phyloP scores from a whole-genome alignment of 805 yeast species.

The Ascoidea rubescens region DNA sequence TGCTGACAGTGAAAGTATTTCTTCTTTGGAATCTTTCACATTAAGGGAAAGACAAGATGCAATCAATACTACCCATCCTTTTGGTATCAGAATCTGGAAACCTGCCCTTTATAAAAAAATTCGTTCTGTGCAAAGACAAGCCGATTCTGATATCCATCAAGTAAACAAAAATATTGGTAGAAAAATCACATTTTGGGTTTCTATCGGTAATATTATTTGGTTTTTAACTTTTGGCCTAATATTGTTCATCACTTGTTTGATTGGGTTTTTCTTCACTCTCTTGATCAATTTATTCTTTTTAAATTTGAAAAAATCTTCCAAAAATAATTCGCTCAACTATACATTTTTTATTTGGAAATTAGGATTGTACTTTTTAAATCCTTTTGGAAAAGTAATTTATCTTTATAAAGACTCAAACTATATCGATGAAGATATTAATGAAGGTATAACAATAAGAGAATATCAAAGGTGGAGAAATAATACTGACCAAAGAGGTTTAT shows the following conservation, averaged over 20 bases:
- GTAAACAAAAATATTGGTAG: conserved; percentile 20
- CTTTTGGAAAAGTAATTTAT: conserved; percentile 84
- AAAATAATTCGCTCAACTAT: conserved; percentile 38
- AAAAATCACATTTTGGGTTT: conserved; percentile 46
- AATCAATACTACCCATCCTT: conserved; percentile 92
- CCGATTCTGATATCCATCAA: conserved; percentile 80
- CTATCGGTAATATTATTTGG: conserved; percentile 63
- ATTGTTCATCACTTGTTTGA: conserved; percentile 36
- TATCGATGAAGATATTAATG: conserved; percentile 74
- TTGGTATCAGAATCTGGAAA: conserved; percentile 97
- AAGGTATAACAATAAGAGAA: conserved; percentile 75
- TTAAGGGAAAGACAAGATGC: conserved; percentile 90
- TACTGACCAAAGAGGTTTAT: conserved; percentile 59
- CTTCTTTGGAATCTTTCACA: conserved; percentile 72
- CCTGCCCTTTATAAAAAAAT: conserved; percentile 91
- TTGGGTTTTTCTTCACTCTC: conserved; percentile 33
- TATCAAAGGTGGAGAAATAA: conserved; percentile 79
- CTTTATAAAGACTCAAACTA: conserved; percentile 69
- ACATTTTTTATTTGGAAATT: conserved; percentile 44
- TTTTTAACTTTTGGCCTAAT: conserved; percentile 55
- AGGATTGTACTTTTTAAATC: conserved; percentile 62
- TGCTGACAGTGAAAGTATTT: conserved; percentile 24
- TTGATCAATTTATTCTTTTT: conserved; percentile 26
- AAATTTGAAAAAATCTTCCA: conserved; percentile 27
- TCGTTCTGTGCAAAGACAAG: conserved; percentile 82